phyloP scores from a whole-genome alignment of 306 rosid genomes.

The Ziziphus jujuba region DNA sequence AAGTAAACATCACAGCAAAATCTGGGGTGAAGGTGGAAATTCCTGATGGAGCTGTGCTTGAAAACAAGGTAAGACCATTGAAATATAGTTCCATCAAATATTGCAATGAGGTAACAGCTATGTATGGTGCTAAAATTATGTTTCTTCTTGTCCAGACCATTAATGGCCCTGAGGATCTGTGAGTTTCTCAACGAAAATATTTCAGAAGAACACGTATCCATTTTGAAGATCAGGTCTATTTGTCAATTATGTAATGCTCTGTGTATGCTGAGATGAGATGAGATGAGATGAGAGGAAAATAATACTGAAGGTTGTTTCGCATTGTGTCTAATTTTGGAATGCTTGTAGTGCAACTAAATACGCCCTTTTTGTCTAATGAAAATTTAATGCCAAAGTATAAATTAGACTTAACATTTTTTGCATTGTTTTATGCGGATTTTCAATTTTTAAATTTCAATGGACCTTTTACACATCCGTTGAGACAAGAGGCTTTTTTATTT shows the following conservation, averaged over 20 bases:
- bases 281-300: conserved; percentile 26
- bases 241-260: conserved; percentile 4
- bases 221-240: conserved; percentile 8
- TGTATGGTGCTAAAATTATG: conserved; percentile 7
- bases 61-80: conserved; percentile 55
- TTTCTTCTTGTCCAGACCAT: conserved; percentile 51
- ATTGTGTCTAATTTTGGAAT: conserved; percentile 19
- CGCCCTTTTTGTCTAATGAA: conserved; percentile 13
- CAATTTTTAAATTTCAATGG: no score
- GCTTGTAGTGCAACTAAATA: conserved; percentile 8
- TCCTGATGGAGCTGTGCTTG: conserved; percentile 62
- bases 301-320: conserved; percentile 25
- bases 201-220: conserved; percentile 6
- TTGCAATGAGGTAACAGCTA: neutral
- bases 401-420: no score
- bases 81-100: conserved; percentile 3
- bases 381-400: neutral
- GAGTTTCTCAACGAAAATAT: conserved; percentile 24
- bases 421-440: no score
- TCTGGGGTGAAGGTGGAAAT: conserved; percentile 65
- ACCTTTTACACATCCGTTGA: no score
- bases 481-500: no score
- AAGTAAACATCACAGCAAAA: conserved; percentile 59
- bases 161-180: conserved; percentile 70
- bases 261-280: conserved; percentile 19